phyloP scores from a whole-genome alignment of 2,329 filamentous ascomycete species.

The Phoma sp. region DNA sequence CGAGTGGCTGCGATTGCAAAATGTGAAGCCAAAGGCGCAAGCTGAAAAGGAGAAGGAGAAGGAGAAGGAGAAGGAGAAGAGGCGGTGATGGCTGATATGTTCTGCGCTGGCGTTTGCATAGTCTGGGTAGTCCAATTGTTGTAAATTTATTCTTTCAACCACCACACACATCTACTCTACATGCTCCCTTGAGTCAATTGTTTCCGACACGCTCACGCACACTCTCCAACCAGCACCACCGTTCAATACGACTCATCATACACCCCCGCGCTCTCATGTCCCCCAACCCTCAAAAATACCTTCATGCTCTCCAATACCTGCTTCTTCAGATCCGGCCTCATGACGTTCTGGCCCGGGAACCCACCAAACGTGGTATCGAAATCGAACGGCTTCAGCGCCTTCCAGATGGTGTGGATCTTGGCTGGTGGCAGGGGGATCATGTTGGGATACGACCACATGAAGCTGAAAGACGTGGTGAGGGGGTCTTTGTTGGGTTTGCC shows the following conservation, averaged over 20 bases:
- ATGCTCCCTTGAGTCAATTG: too few relatives aligned
- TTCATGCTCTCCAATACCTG: slow-evolving; percentile 78
- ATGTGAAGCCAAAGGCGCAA: slow-evolving; percentile 56
- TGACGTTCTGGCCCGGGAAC: slow-evolving; percentile 69
- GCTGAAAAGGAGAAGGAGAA: slow-evolving; percentile 20
- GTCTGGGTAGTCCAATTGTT: too few relatives aligned
- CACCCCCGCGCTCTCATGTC: slow-evolving; percentile 53
- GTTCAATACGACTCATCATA: slow-evolving; percentile 30
- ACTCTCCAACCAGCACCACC: too few relatives aligned
- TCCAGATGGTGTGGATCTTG: slow-evolving; percentile 73
- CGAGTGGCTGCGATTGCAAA: slow-evolving; percentile 74
- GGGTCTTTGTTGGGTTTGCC: slow-evolving; percentile 50
- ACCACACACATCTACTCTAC: too few relatives aligned
- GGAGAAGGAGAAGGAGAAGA: slow-evolving; percentile 27
- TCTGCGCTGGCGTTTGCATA: not conserved
- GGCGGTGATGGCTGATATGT: not conserved
- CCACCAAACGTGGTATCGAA: slow-evolving; percentile 72
- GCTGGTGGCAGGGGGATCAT: slow-evolving; percentile 70
- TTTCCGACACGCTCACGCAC: too few relatives aligned
- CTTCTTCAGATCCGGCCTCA: slow-evolving; percentile 61
- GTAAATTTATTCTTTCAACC: too few relatives aligned
- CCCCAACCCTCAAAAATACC: slow-evolving; percentile 67
- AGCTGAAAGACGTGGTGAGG: slow-evolving; percentile 63
- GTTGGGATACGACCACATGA: slow-evolving; percentile 70
- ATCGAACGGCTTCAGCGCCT: slow-evolving; percentile 64